Conservation (phyloP, 2,329 filamentous ascomycete genomes). For the Neopestalotiopsis sp. region DNA sequence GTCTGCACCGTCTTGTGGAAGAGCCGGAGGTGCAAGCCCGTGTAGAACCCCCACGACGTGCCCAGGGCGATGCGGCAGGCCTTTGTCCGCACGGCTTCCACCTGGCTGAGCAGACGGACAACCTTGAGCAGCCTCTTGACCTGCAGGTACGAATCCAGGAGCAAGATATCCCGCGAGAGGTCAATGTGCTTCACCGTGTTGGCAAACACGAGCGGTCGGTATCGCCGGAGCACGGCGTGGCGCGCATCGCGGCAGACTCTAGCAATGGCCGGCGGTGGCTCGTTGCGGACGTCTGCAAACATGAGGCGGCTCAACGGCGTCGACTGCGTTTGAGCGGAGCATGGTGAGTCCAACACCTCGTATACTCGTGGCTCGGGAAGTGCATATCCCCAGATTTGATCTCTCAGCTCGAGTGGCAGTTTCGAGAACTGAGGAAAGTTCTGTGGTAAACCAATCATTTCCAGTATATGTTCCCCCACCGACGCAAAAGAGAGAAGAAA, state of each 20-base stretch:
- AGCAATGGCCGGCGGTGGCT: slow-evolving; percentile 49
- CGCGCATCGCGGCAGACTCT: slow-evolving; percentile 52
- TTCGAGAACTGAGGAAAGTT: slow-evolving; percentile 36
- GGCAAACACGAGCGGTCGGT: slow-evolving; percentile 50
- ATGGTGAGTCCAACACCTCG: slow-evolving; percentile 52
- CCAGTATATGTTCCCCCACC: neutral
- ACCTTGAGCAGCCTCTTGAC: slow-evolving; percentile 53
- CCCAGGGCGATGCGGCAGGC: slow-evolving; percentile 49
- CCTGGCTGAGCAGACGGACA: slow-evolving; percentile 51
- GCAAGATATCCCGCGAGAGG: slow-evolving; percentile 49
- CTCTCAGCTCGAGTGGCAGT: slow-evolving; percentile 51
- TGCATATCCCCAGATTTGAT: slow-evolving; percentile 52
- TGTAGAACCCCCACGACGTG: slow-evolving; percentile 52
- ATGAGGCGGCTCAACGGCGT: slow-evolving; percentile 48
- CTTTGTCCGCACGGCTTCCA: slow-evolving; percentile 48
- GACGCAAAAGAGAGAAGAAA: no score
- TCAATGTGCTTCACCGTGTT: slow-evolving; percentile 53
- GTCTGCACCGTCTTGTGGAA: slow-evolving; percentile 50
- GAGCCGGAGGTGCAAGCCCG: slow-evolving; percentile 51
- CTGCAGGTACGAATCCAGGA: slow-evolving; percentile 54
- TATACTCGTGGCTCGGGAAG: slow-evolving; percentile 52
- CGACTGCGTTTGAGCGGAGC: slow-evolving; percentile 43
- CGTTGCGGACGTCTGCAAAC: slow-evolving; percentile 52
- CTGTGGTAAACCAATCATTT: slow-evolving; percentile 7
- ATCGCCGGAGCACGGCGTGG: slow-evolving; percentile 47